A percentile compares a stretch with the other conserved stretches of the same genome.
Evolutionary conservation across 2,329 filamentous ascomycete species (phyloP).

Genomic region (Chaetomiaceae sp.): DNA sequence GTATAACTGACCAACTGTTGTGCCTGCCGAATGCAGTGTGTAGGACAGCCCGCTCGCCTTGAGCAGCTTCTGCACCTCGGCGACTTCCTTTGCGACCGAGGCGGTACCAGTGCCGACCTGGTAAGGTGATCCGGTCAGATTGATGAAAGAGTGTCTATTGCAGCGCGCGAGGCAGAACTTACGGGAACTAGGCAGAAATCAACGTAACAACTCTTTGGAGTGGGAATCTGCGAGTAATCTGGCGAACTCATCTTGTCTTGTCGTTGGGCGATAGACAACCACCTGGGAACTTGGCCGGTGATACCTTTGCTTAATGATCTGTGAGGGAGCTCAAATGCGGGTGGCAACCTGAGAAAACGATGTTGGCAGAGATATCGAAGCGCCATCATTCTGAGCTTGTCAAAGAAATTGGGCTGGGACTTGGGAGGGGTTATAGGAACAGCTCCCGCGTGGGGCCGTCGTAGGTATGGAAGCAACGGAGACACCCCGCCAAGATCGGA

Average conservation of each 20-base stretch:
- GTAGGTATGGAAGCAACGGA: too few species aligned
- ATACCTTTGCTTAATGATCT: not conserved
- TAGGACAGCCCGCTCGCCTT: constrained; percentile 76
- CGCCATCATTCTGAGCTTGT: too few species aligned
- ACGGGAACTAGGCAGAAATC: constrained; percentile 91
- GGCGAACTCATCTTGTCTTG: constrained; percentile 6
- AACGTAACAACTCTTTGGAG: constrained; percentile 72
- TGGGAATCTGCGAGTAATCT: constrained; percentile 50
- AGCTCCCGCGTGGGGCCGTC: too few species aligned
- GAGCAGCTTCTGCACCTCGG: constrained; percentile 81
- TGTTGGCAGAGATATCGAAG: not conserved
- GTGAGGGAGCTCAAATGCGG: not conserved
- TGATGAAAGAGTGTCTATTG: not conserved
- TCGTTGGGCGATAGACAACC: not conserved
- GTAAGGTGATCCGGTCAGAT: not conserved
- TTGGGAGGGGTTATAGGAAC: too few species aligned
- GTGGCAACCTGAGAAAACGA: not conserved
- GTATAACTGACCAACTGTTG: constrained; percentile 71
- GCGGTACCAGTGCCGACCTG: constrained; percentile 74
- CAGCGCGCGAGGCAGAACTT: constrained; percentile 27
- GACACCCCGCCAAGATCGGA: too few species aligned
- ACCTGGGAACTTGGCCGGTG: not conserved
- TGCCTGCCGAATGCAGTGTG: constrained; percentile 89
- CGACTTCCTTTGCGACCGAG: constrained; percentile 78
- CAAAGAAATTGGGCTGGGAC: too few species aligned